These are phyloP conservation scores for Tilletia indica DNA, from an alignment of 1,284 basidiomycete genomes.

Conservation along the genomic window DNA sequence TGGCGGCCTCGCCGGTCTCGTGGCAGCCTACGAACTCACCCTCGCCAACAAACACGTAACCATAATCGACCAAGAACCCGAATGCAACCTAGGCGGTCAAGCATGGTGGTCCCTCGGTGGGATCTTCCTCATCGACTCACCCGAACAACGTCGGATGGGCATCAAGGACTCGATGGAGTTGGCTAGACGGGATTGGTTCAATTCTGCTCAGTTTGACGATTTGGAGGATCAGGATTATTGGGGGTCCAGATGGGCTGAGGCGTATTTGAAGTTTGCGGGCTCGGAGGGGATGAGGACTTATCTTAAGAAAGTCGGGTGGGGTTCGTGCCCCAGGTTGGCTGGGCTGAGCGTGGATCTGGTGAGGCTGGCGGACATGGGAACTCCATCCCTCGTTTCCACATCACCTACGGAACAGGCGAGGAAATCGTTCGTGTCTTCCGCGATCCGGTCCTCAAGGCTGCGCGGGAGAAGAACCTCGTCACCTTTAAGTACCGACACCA, in stretches of 20 bases:
- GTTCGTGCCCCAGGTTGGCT: slow-evolving; percentile 21
- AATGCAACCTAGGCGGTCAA: slow-evolving; percentile 25
- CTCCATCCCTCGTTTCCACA: slow-evolving; percentile 27
- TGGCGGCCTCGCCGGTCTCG: slow-evolving; percentile 26
- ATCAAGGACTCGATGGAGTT: slow-evolving; percentile 26
- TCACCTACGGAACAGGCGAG: slow-evolving; percentile 27
- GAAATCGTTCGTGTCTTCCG: slow-evolving; percentile 26
- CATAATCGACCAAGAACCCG: slow-evolving; percentile 28
- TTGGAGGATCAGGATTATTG: slow-evolving; percentile 23
- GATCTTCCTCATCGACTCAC: slow-evolving; percentile 27
- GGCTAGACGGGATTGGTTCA: slow-evolving; percentile 28
- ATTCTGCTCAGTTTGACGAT: slow-evolving; percentile 24
- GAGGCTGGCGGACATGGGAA: slow-evolving; percentile 27
- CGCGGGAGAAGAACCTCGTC: slow-evolving; percentile 24
- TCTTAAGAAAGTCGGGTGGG: slow-evolving; percentile 25
- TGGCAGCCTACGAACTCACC: slow-evolving; percentile 27
- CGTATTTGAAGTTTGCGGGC: slow-evolving; percentile 24
- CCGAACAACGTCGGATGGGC: slow-evolving; percentile 26
- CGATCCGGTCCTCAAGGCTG: slow-evolving; percentile 24
- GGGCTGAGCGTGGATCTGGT: slow-evolving; percentile 27
- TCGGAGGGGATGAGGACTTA: slow-evolving; percentile 19
- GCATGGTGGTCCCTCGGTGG: slow-evolving; percentile 31
- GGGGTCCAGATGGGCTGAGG: slow-evolving; percentile 26
- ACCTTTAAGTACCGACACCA: slow-evolving; percentile 25
- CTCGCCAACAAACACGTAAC: slow-evolving; percentile 23